These are phyloP conservation scores for Annulohypoxylon maeteangense DNA, from an alignment of 495 filamentous ascomycete genomes.

Conservation along the genomic window DNA sequence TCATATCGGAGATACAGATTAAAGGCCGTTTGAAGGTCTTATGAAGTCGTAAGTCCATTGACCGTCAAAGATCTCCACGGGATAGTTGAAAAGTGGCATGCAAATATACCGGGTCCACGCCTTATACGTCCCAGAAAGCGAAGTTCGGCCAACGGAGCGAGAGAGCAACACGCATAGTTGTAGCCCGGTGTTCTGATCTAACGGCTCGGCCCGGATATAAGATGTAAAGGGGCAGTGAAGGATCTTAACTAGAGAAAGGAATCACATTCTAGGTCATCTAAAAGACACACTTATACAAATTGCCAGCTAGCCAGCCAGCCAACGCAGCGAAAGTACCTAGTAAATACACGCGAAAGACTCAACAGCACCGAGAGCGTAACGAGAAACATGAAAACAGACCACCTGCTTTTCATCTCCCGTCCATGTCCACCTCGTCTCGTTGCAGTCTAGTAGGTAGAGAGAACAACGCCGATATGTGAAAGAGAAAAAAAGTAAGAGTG, in stretches of 20 bases:
- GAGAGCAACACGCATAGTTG: background rate
- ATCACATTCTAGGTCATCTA: background rate
- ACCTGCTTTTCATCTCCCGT: background rate
- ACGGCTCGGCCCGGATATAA: no score
- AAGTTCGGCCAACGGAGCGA: background rate
- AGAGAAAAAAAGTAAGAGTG: background rate
- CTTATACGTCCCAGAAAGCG: background rate
- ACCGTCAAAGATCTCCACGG: background rate
- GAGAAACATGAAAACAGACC: background rate
- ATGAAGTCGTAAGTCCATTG: background rate
- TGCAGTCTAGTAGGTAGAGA: background rate
- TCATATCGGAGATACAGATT: background rate
- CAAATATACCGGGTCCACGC: background rate
- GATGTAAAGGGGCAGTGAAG: no score
- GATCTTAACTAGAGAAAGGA: background rate
- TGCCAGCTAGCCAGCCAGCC: slow-evolving; percentile 1
- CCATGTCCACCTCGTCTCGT: background rate
- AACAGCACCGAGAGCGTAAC: background rate
- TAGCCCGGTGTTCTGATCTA: no score
- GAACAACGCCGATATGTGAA: background rate
- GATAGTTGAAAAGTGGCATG: background rate
- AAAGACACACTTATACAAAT: slow-evolving; percentile 4
- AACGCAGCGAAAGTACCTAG: background rate
- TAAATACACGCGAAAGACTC: slow-evolving; percentile 1
- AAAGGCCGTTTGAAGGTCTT: background rate